Conservation (phyloP, 306 rosid species). For the Geum urbanum region DNA sequence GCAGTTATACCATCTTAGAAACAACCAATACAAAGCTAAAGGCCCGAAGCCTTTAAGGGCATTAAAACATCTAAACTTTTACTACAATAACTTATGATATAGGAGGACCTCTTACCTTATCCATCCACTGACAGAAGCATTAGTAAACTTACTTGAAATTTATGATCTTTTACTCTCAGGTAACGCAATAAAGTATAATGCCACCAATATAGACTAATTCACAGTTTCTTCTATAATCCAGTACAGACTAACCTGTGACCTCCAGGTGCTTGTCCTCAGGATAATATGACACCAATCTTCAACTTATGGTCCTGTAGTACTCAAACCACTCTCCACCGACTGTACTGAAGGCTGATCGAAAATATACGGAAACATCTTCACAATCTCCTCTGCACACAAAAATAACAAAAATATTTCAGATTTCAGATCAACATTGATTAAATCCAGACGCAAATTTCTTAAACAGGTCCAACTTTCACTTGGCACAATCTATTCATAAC, state of each 20-base stretch:
- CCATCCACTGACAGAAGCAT: no score
- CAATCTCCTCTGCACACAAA: slow-evolving; percentile 67
- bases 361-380: slow-evolving; percentile 75
- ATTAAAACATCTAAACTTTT: no score
- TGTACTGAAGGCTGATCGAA: slow-evolving; percentile 85
- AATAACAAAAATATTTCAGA: not conserved
- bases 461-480: not conserved
- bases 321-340: slow-evolving; percentile 44
- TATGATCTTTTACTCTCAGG: no score
- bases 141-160: no score
- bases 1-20: no score
- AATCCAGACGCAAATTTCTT: not conserved
- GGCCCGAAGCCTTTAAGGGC: no score
- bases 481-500: not conserved
- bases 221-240: no score
- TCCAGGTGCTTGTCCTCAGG: slow-evolving; percentile 99
- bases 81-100: no score
- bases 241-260: slow-evolving; percentile 40
- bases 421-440: slow-evolving; percentile 2
- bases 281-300: slow-evolving; percentile 92
- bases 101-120: no score
- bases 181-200: no score
- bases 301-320: slow-evolving; percentile 37
- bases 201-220: no score
- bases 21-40: no score